Evolutionary conservation across 768 basidiomycete species (phyloP), one percentile per base, ranked within the genome.

Genomic region (Macrolepiota fuliginosa): DNA sequence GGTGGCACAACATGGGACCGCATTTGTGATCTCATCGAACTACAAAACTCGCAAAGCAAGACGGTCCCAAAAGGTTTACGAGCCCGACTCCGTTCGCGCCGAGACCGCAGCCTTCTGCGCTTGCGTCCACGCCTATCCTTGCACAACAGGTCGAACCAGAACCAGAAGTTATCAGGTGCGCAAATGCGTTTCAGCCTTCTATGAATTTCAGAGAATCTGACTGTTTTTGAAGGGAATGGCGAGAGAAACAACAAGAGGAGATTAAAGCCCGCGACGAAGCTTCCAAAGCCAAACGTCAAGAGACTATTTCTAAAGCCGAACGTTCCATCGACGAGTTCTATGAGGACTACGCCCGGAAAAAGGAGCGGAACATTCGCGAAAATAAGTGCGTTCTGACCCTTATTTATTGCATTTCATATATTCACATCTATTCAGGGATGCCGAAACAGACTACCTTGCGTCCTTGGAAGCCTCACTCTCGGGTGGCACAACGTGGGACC

Each of bases 41-140:
- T 99, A 40, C 87, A 96, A 73, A 98, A 98, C 73, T 97, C 94
- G 58, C 94, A 98, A 75, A 94, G 92, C 81, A 99, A 98, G 80
- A 98, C 95, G 4, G 81, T 94, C n/a, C 72, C 27, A 67, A 76
- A 22, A 76, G 78, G 25, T 86, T 83, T 65, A 67, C 37, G n/a
- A 61, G 32, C 29, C 36, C 69, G 7, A 74, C 84, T 9, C 82
- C 90, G 2, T 90, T 90, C 64, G 91, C 91, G 27, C 91, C 91
- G 13, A 84, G 86, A 51, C 91, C 91, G 9, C 90, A 92, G 67
- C 82, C 84, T 7, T 90, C 90, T 11, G 81, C 82, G 0, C 83
- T 84, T 64, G 81, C 89, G 1, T 84, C 86, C 10, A 92, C 90
- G 9, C 90, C 91, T 42, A 91, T 91, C 61, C 75, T 92, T 45